Conservation (phyloP, 768 basidiomycete species). For the Gautieria morchelliformis region DNA sequence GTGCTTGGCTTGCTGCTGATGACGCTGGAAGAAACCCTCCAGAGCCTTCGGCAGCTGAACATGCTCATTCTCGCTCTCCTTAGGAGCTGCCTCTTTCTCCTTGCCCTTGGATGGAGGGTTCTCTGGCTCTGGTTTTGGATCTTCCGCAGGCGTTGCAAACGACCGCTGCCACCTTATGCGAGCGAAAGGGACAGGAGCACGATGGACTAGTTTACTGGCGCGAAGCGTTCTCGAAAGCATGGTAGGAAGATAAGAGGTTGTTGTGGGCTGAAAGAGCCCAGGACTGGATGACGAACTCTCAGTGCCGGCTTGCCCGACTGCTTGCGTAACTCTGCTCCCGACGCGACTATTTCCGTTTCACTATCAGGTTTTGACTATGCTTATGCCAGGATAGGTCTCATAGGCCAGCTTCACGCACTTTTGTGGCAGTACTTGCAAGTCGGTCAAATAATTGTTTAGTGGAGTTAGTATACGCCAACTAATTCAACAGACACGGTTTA, state of each 20-base stretch:
- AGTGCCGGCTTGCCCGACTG: background rate
- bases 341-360: too few species aligned
- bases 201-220: constrained; percentile 32
- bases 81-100: constrained; percentile 9
- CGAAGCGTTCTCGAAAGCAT: constrained; percentile 63
- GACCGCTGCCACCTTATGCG: constrained; percentile 26
- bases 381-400: too few species aligned
- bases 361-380: too few species aligned
- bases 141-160: constrained; percentile 39
- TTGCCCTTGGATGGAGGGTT: constrained; percentile 15
- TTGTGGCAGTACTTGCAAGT: too few species aligned
- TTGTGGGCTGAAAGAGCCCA: background rate
- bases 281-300: background rate
- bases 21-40: constrained; percentile 57
- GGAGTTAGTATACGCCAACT: too few species aligned
- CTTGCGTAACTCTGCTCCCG: background rate
- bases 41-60: constrained; percentile 52
- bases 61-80: constrained; percentile 24
- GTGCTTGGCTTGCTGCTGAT: constrained; percentile 7
- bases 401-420: too few species aligned
- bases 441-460: too few species aligned
- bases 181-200: constrained; percentile 31
- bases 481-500: too few species aligned
- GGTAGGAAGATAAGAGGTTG: constrained; percentile 17
- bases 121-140: constrained; percentile 22